phyloP scores from a whole-genome alignment of 306 rosid genomes.

The Bauhinia variegata region DNA sequence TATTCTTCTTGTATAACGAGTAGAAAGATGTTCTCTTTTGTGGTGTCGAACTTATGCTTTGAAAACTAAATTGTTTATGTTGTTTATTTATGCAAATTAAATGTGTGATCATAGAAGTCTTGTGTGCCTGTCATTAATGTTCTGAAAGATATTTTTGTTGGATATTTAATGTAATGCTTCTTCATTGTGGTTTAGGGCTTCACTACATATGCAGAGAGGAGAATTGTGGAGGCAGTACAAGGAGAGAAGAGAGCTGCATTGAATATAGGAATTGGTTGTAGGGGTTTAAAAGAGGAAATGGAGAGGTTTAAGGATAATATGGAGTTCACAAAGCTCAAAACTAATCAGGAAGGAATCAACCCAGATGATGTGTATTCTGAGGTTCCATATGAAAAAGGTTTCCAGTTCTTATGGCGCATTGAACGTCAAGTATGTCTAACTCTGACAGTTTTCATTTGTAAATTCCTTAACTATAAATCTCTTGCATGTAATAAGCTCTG shows the following conservation, averaged over 20 bases:
- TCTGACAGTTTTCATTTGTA: background rate
- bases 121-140: too few relatives aligned
- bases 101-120: background rate
- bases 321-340: conserved; percentile 89
- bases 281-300: conserved; percentile 67
- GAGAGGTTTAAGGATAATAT: conserved; percentile 88
- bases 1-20: background rate
- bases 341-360: conserved; percentile 82
- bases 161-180: background rate
- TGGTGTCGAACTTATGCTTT: conserved; percentile 4
- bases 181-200: conserved; percentile 64
- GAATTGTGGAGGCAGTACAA: conserved; percentile 92
- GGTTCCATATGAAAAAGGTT: conserved; percentile 95
- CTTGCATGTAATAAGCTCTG: background rate
- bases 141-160: too few relatives aligned
- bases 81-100: background rate
- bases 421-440: conserved; percentile 71
- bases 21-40: conserved; percentile 1
- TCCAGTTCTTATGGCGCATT: conserved; percentile 91
- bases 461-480: background rate
- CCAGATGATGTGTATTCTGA: conserved; percentile 86
- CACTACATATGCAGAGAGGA: conserved; percentile 89
- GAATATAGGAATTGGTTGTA: conserved; percentile 90
- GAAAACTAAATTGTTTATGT: background rate
- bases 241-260: conserved; percentile 78